These are phyloP conservation scores for Phaeolepiota aurea DNA, from an alignment of 768 basidiomycete species.

Conservation along the genomic window DNA sequence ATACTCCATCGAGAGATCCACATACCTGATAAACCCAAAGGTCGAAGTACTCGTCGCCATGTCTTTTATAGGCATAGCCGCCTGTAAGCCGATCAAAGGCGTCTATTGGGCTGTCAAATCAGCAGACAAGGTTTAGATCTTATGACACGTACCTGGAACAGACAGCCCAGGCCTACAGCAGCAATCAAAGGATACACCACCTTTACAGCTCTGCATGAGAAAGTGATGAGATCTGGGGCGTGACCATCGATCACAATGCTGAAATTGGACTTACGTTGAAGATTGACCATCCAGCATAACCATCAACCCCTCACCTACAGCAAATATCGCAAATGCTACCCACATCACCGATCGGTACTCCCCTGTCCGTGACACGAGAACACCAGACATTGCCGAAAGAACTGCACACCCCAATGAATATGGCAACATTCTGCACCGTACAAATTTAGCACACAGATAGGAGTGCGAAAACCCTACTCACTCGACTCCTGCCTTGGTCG, in stretches of 20 bases:
- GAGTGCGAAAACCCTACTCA: slow-evolving; percentile 20
- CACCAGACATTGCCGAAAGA: slow-evolving; percentile 47
- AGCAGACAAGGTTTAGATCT: neutral
- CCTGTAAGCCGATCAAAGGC: slow-evolving; percentile 70
- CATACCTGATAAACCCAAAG: slow-evolving; percentile 60
- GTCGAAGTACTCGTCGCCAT: slow-evolving; percentile 78
- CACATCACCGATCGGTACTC: slow-evolving; percentile 58
- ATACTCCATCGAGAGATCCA: too few species aligned
- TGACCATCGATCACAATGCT: too few species aligned
- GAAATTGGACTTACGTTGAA: slow-evolving; percentile 29
- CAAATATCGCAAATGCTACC: slow-evolving; percentile 45
- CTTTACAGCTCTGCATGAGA: slow-evolving; percentile 43
- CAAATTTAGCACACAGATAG: too few species aligned
- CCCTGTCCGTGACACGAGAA: slow-evolving; percentile 48
- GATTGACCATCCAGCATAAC: slow-evolving; percentile 54
- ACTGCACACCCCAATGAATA: slow-evolving; percentile 56
- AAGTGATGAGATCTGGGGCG: slow-evolving; percentile 5
- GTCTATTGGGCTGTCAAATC: slow-evolving; percentile 23
- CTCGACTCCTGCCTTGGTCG: slow-evolving; percentile 63
- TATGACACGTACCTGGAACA: slow-evolving; percentile 43
- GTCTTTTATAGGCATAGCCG: slow-evolving; percentile 81
- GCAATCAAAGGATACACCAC: slow-evolving; percentile 59
- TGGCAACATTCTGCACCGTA: slow-evolving; percentile 59
- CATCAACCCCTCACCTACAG: slow-evolving; percentile 68
- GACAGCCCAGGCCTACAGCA: slow-evolving; percentile 54